Conservation (phyloP, 371 early-diverging fungal genomes). For the Coemansia sp. region DNA sequence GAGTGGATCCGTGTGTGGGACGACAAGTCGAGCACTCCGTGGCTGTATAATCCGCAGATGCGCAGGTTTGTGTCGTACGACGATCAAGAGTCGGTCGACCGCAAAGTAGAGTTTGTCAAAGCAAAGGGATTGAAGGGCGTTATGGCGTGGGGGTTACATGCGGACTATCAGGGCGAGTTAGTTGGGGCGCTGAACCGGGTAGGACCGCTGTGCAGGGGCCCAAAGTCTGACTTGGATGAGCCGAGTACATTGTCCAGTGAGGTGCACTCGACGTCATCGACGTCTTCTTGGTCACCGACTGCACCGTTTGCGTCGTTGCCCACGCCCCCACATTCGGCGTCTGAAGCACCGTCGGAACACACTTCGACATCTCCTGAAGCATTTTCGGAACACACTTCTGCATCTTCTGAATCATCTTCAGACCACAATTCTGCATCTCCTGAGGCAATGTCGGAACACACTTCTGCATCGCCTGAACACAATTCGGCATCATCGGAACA, state of each 20-base stretch:
- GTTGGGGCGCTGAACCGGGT: constrained; percentile 9
- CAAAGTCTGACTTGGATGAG: constrained; percentile 20
- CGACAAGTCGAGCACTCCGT: constrained; percentile 60
- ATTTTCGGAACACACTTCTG: background rate
- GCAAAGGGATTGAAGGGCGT: constrained; percentile 55
- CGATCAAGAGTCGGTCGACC: constrained; percentile 56
- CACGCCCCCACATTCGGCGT: background rate
- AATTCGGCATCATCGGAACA: background rate
- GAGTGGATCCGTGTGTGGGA: constrained; percentile 70
- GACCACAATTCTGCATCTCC: background rate
- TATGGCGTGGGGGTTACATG: constrained; percentile 59
- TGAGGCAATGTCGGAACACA: background rate
- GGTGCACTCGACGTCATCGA: background rate
- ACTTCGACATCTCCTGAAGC: background rate
- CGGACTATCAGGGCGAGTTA: constrained; percentile 41
- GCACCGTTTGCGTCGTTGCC: constrained; percentile 19
- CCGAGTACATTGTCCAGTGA: background rate
- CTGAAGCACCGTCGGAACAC: background rate
- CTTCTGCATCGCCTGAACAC: background rate
- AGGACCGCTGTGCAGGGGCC: constrained; percentile 45
- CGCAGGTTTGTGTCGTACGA: constrained; percentile 64
- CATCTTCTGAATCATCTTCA: background rate
- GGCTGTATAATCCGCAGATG: constrained; percentile 64
- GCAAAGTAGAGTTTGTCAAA: constrained; percentile 56
- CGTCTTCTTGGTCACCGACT: constrained; percentile 26